Conservation (phyloP, 2,329 filamentous ascomycete species). For the Epichloe sylvatica region DNA sequence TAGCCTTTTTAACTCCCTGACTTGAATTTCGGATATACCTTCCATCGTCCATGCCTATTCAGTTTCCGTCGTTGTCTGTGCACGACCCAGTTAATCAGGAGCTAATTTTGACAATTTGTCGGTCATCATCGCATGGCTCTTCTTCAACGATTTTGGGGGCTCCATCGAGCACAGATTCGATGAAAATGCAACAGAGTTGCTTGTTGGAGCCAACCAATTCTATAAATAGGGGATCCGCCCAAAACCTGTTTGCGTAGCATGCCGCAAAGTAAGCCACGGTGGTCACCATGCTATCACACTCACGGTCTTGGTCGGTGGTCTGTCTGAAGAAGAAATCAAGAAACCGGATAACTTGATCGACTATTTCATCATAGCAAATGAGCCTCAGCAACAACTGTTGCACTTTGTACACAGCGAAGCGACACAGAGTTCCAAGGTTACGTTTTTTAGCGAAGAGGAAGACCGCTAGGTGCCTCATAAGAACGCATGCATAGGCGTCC, state of each 20-base stretch:
- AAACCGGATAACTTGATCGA: no score
- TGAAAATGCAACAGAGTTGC: rapidly evolving
- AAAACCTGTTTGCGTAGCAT: not conserved
- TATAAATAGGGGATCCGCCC: rapidly evolving
- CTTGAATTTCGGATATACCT: no score
- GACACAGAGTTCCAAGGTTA: rapidly evolving
- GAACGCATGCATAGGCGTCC: rapidly evolving
- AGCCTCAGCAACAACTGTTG: no score
- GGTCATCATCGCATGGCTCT: no score
- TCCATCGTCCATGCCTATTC: no score
- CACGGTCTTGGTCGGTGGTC: not conserved
- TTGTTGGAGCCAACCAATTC: not conserved
- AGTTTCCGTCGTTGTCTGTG: no score
- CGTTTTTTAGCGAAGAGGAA: no score
- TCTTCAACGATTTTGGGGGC: not conserved
- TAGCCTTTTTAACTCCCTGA: no score
- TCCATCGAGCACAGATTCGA: not conserved
- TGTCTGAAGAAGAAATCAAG: not conserved
- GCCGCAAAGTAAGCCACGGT: not conserved
- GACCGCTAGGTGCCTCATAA: rapidly evolving
- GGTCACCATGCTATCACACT: not conserved
- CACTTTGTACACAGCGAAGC: no score
- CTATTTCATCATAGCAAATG: no score
- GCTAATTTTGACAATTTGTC: no score
- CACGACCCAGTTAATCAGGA: rapidly evolving